Percentiles rank a stretch among this genome's conserved stretches.
These are phyloP conservation scores for Trametes punicea DNA, from an alignment of 768 basidiomycete species.

Conservation along the genomic window DNA sequence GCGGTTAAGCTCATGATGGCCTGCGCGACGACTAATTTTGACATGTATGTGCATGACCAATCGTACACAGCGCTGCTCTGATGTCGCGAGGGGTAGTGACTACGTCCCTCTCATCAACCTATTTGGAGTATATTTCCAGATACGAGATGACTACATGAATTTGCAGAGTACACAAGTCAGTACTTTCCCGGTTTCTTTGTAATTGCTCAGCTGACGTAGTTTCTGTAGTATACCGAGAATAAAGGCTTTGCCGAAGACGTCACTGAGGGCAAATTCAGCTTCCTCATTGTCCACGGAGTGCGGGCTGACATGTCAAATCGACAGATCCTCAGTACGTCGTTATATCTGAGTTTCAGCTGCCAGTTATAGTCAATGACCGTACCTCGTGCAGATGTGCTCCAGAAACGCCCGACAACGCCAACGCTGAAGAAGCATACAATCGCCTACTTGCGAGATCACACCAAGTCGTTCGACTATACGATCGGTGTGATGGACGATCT, in stretches of 20 bases:
- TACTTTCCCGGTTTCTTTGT: not conserved
- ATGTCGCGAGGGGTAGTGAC: constrained; percentile 46
- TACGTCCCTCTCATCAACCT: constrained; percentile 92
- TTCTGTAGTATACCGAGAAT: constrained; percentile 68
- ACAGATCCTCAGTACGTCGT: constrained; percentile 73
- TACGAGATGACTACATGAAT: constrained; percentile 97
- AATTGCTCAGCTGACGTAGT: not conserved
- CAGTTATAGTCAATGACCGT: not conserved
- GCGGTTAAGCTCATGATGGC: constrained; percentile 98
- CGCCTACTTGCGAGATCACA: constrained; percentile 68
- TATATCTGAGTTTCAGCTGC: not conserved
- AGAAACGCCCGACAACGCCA: constrained; percentile 79
- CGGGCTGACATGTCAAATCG: constrained; percentile 72
- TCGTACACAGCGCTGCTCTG: not conserved
- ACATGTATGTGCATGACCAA: constrained; percentile 44
- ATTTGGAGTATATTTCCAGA: constrained; percentile 93
- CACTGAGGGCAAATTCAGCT: constrained; percentile 96
- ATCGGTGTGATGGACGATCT: constrained; percentile 62
- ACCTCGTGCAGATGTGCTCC: constrained; percentile 68
- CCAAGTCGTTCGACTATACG: constrained; percentile 88
- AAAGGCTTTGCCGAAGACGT: constrained; percentile 93
- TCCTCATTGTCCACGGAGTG: constrained; percentile 90
- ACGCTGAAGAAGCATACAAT: constrained; percentile 82
- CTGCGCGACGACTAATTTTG: constrained; percentile 57
- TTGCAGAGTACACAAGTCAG: constrained; percentile 77